Conservation (phyloP, 2,329 filamentous ascomycete genomes). For the Botrytis cinerea region DNA sequence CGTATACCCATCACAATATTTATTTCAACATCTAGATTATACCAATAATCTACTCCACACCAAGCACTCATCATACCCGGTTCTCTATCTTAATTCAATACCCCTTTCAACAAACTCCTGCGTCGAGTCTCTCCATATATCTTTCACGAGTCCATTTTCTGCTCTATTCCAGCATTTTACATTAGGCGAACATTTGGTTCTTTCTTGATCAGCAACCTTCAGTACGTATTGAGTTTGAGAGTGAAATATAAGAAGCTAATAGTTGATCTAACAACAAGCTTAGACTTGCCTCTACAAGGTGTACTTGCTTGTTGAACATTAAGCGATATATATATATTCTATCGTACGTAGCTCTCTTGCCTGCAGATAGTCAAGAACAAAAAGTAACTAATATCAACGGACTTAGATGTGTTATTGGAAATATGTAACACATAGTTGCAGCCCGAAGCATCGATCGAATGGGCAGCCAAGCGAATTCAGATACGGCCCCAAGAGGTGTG, state of each 20-base stretch:
- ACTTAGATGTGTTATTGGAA: neutral
- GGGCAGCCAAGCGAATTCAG: no score
- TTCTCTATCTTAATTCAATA: neutral
- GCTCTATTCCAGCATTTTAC: neutral
- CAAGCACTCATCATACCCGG: neutral
- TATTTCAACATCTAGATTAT: neutral
- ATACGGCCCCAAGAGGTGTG: no score
- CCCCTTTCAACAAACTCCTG: neutral
- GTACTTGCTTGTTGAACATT: neutral
- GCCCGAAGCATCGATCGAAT: no score
- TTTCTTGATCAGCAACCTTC: neutral
- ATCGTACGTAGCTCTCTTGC: neutral
- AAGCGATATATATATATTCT: neutral
- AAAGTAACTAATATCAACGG: neutral
- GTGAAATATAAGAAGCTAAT: neutral
- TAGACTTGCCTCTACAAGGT: neutral
- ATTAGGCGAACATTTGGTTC: neutral
- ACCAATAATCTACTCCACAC: neutral
- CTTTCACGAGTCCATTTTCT: neutral
- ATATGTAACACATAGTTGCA: neutral
- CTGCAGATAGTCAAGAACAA: neutral
- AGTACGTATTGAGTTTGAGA: neutral
- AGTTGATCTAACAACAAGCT: neutral
- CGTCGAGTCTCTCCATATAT: neutral
- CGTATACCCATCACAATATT: no score